Percentiles rank a stretch among this genome's conserved stretches.
These are phyloP conservation scores for Orbilia javanica DNA, from an alignment of 2,329 filamentous ascomycete species.

Conservation along the genomic window DNA sequence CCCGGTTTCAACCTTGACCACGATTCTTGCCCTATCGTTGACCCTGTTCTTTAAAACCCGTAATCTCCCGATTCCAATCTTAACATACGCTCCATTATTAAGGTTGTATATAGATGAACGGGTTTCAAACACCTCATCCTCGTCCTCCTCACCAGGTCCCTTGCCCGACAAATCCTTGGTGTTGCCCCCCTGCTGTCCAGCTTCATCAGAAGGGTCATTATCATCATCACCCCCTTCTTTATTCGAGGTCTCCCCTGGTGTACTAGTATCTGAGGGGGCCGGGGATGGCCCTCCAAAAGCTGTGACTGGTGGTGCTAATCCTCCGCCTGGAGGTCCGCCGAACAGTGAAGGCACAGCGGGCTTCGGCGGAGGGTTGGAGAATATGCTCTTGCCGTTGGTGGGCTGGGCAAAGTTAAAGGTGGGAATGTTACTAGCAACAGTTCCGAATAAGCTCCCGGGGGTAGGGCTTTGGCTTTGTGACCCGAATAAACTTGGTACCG, in stretches of 20 bases:
- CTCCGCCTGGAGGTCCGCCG: slow-evolving; percentile 25
- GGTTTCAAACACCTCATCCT: slow-evolving; percentile 60
- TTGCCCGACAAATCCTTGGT: slow-evolving; percentile 59
- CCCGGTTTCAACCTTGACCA: slow-evolving; percentile 61
- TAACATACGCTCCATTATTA: slow-evolving; percentile 56
- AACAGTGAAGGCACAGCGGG: slow-evolving; percentile 34
- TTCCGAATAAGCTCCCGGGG: slow-evolving; percentile 30
- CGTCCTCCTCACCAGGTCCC: slow-evolving; percentile 62
- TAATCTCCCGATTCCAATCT: slow-evolving; percentile 60
- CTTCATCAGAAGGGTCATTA: slow-evolving; percentile 60
- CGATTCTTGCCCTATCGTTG: slow-evolving; percentile 59
- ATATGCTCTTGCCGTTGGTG: slow-evolving; percentile 55
- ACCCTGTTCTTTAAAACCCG: slow-evolving; percentile 62
- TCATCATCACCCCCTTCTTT: slow-evolving; percentile 59
- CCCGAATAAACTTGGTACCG: slow-evolving; percentile 20
- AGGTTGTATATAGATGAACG: slow-evolving; percentile 61
- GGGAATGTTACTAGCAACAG: slow-evolving; percentile 6
- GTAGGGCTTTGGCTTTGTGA: slow-evolving; percentile 3
- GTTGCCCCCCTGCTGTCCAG: slow-evolving; percentile 40
- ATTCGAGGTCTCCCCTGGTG: slow-evolving; percentile 58
- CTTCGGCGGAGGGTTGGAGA: slow-evolving; percentile 52
- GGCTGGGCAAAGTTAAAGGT: slow-evolving; percentile 44
- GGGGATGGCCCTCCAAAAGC: slow-evolving; percentile 51
- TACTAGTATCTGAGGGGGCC: slow-evolving; percentile 54
- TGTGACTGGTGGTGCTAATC: slow-evolving; percentile 42